These are phyloP conservation scores for Lachancea thermotolerans DNA, from an alignment of 805 yeast species.

Conservation along the genomic window DNA sequence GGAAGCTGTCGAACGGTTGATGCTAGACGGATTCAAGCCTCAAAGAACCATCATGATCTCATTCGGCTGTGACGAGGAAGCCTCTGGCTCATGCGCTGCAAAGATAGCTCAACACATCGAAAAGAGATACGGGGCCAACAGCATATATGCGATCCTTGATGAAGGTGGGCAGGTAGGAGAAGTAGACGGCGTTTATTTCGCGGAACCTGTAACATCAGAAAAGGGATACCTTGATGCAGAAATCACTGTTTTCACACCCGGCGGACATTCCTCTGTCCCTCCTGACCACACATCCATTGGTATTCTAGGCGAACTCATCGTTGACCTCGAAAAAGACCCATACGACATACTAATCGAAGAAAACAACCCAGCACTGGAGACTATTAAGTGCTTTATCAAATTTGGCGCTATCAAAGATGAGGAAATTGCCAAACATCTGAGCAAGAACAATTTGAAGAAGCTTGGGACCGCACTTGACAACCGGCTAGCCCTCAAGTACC, in stretches of 20 bases:
- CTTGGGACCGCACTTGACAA: conserved; percentile 29
- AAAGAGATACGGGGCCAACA: conserved; percentile 47
- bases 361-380: conserved; percentile 49
- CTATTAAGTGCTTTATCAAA: conserved; percentile 46
- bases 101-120: conserved; percentile 37
- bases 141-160: conserved; percentile 53
- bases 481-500: conserved; percentile 19
- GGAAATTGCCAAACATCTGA: neutral
- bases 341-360: conserved; percentile 36
- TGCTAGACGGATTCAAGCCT: conserved; percentile 39
- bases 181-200: conserved; percentile 38
- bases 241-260: conserved; percentile 47
- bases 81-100: conserved; percentile 47
- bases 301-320: conserved; percentile 47
- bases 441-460: neutral
- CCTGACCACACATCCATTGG: conserved; percentile 73
- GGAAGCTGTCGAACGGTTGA: conserved; percentile 45
- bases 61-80: conserved; percentile 66
- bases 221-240: conserved; percentile 47
- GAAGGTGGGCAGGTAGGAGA: conserved; percentile 41
- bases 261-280: conserved; percentile 69
- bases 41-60: conserved; percentile 48
- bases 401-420: conserved; percentile 34
- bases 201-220: conserved; percentile 47
- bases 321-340: conserved; percentile 47